Base-by-base conservation (phyloP, 2,329 filamentous ascomycete genomes). In the Fusarium tupiense region DNA sequence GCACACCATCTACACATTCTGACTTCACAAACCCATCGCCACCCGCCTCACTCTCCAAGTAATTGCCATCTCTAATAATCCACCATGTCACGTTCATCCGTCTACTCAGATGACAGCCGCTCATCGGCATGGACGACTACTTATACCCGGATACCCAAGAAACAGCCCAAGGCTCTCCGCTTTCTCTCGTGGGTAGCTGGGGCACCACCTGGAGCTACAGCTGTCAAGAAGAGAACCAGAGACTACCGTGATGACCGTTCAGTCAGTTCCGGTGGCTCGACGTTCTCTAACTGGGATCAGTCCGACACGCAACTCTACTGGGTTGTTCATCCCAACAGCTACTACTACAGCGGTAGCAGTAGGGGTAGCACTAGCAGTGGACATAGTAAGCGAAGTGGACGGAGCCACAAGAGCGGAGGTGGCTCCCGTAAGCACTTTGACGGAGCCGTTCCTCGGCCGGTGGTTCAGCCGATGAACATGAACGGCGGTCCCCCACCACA, bases 181-280 rank as follows among this genome's bases (percentile, higher is more conserved):
- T 80, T 81, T 61, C 62, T 81, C 47, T 78, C 72, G 12, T 81
- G 76, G 77, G 77, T 75, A 24, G 77, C 77, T 14, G 79, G 79
- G 26, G 74, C 73, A 24, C 79, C 79, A 6, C 64, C 69, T 7
- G 68, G 73, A 37, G 75, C 77, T 8, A 76, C 72, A 10, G 73
- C 64, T 4, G 64, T 79, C 47, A 79, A 76, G 72, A 80, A 79
- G 72, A 80, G 73, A 63, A 77, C 74, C 6, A 70, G 78, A 37
- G 78, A 80, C 26, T 50, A 59, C 31, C 60, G 71, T 6, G 79
- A 80, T 43, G 75, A 78, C 64, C 71, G 62, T 6, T 80, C 78
- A 13, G 60, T 52, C 44, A 56, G 64, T n/a, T 79, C 77, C 31
- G 52, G 59, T 37, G 57, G 69, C 41, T 78, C 77, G 13, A 61